These are phyloP conservation scores for Aurantiochytrium sp. DNA, from an alignment of 108 stramenopile species.

Conservation along the genomic window DNA sequence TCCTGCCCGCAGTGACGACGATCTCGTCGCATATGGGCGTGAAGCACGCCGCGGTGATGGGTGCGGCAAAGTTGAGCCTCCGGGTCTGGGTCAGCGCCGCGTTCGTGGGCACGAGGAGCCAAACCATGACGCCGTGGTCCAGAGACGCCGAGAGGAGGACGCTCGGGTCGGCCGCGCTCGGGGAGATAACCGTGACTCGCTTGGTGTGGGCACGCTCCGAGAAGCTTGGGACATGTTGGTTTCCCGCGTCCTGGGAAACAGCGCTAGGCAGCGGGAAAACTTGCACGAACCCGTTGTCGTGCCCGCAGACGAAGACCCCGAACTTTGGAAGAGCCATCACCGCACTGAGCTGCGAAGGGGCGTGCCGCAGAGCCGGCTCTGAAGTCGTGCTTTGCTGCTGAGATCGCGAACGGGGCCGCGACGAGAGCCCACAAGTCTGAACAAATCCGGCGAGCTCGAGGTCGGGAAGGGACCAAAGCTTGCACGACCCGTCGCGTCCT, in stretches of 20 bases:
- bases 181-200: not conserved
- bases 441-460: not conserved
- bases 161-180: not conserved
- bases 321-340: not conserved
- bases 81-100: not conserved
- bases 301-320: not conserved
- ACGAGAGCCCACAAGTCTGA: not conserved
- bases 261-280: not conserved
- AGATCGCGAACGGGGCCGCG: not conserved
- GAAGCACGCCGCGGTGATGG: not conserved
- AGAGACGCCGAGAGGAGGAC: not conserved
- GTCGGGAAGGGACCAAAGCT: not conserved
- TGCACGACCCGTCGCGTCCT: not conserved
- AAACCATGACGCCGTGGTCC: not conserved
- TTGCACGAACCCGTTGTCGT: not conserved
- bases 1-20: not conserved
- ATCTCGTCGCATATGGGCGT: conserved; percentile 4
- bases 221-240: not conserved
- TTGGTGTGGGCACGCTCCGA: not conserved
- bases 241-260: too few relatives aligned
- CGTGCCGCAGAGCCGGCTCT: too few relatives aligned
- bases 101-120: not conserved
- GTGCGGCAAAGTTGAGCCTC: not conserved
- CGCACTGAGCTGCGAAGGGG: not conserved
- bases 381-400: not conserved